Base-by-base conservation (phyloP, 2,329 filamentous ascomycete genomes). In the Beauveria sp. region DNA sequence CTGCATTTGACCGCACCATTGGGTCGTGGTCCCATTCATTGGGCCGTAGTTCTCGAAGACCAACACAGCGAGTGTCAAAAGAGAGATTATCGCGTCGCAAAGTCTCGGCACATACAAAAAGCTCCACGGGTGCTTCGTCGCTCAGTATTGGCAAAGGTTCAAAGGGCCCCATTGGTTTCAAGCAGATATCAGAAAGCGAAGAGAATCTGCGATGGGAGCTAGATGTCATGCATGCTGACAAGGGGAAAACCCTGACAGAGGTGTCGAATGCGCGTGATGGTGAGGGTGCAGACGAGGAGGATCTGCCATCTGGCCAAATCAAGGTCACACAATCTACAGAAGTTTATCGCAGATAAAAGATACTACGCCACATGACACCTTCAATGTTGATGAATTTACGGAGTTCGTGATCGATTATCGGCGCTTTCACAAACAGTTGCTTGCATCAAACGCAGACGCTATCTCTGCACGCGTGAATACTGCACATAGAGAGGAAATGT, bases 161-260 rank as follows among this genome's bases (percentile, higher is more conserved):
- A 7, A 56, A 53, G 16, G n/a, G 20, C 7, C 51, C 52, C 24
- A 22, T 46, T 5, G 50, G 55, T 3, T 67, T 67, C 40, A 56
- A 64, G 20, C 63, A 64, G 24, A 62, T 67, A 31, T 60, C 66
- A 3, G 66, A 66, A 28, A 66, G 66, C 46, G 64, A 67, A 24
- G 65, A 67, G 51, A 62, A 67, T 20, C 42, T 66, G 18, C 57
- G 61, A 12, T 67, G 65, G 66, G 64, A 67, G 31, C 31, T 66
- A 10, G 63, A 63, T 24, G 64, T 65, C 31, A 65, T 65, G 49
- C 61, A 62, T 38, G 34, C 57, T 24, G 61, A 64, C 28, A 65
- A 64, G 40, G 64, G 63, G 3, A 65, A 54, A 38, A 65, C 60
- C 3, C 51, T 62, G 26, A 64, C 63, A 9, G 52, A 60, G 26